phyloP scores from a whole-genome alignment of 2,329 filamentous ascomycete species.

The Alternaria triticimaculans region DNA sequence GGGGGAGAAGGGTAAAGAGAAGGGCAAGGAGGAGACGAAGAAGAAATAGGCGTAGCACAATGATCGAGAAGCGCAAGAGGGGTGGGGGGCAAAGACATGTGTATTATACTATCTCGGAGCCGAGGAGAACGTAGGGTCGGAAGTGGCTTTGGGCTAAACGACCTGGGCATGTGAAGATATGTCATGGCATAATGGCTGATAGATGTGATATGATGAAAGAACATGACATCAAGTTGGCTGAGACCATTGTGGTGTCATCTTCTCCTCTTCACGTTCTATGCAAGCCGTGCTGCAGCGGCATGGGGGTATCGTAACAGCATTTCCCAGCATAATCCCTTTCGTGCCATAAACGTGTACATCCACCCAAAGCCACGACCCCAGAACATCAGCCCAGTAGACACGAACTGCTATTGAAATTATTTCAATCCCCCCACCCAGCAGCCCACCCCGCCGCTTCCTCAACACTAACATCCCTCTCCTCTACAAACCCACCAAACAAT shows the following conservation, averaged over 20 bases:
- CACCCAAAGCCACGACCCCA: fast-evolving
- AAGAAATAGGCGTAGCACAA: constrained; percentile 53
- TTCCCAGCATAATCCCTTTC: fast-evolving
- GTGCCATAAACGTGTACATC: background rate
- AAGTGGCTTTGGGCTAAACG: background rate
- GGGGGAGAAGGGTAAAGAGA: constrained; percentile 63
- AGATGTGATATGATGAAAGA: constrained; percentile 29
- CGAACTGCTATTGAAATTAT: background rate
- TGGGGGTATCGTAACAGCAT: constrained; percentile 27
- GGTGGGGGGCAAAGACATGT: constrained; percentile 18
- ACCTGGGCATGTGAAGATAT: constrained; percentile 6
- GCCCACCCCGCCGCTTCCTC: constrained; percentile 78
- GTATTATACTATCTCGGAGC: constrained; percentile 30
- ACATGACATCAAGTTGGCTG: background rate
- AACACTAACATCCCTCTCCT: constrained; percentile 60
- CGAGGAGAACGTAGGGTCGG: background rate
- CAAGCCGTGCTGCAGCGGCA: constrained; percentile 29
- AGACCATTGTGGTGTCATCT: background rate
- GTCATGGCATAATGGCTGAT: constrained; percentile 31
- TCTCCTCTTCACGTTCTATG: background rate
- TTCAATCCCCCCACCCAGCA: constrained; percentile 46
- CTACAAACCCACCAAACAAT: constrained; percentile 64
- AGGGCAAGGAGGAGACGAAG: constrained; percentile 64
- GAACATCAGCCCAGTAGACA: background rate
- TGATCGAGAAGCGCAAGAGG: constrained; percentile 49